Evolutionary conservation across 352 stramenopile species (phyloP), one percentile per base, ranked within the genome.

Genomic region (Phytophthora tubulina): DNA sequence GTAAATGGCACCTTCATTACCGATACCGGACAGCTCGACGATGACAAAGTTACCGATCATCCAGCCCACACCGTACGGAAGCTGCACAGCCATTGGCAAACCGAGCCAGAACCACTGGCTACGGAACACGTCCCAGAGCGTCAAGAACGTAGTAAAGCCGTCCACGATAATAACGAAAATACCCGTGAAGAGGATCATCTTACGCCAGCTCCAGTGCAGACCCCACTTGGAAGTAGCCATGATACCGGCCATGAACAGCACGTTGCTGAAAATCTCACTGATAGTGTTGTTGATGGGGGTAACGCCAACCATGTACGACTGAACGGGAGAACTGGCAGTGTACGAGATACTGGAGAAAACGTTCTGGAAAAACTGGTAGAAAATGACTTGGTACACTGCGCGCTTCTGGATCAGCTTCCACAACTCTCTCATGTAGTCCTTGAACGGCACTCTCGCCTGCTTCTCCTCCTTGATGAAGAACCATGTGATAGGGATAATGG

Each of bases 401-500:
- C 73, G 74, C 35, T 58, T 64, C 67, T 84, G 69, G 17, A 88
- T 31, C 4, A 86, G 45, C 14, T 66, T 41, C 69, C 73, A 88
- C 4, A 86, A 31, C 17, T 78, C 60, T 10, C 21, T 56, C 14
- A 78, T 64, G 70, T 87, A 85, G 1, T 61, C 14, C 8, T 39
- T 32, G 41, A 85, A 76, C 5, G 68, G 21, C 17, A 73, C 48
- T 13, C 67, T 44, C 11, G 41, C 41, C 21, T 51, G 45, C 61
- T 80, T 82, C 32, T 78, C 63, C 38, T 88, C 80, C 33, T 81
- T 64, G 30, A 86, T 73, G 54, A 82, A 79, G 49, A 80, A 73
- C 61, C 69, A 86, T 11, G 70, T 75, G 33, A 79, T 69, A 0
- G 76, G 78, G 41, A 86, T 56, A 17, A 73, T 65, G 0, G 72